These are phyloP conservation scores for Leishmania major DNA, from an alignment of 208 protist species.

Conservation along the genomic window DNA sequence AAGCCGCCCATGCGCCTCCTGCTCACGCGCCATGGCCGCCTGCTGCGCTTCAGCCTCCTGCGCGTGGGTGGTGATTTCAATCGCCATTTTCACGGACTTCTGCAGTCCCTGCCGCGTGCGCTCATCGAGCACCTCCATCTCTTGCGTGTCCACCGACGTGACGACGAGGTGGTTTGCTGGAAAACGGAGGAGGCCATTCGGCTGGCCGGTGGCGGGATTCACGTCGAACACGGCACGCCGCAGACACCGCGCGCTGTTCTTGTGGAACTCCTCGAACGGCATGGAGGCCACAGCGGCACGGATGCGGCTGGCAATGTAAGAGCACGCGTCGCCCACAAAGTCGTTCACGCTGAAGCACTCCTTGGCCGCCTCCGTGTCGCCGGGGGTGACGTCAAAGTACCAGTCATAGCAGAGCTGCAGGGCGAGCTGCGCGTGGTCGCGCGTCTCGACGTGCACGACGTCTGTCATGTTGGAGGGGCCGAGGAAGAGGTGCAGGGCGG, in stretches of 20 bases:
- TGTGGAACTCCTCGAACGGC: constrained; percentile 92
- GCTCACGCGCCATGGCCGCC: constrained; percentile 89
- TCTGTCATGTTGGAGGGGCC: constrained; percentile 96
- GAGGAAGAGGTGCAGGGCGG: constrained; percentile 83
- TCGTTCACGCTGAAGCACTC: constrained; percentile 84
- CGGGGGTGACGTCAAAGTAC: constrained; percentile 81
- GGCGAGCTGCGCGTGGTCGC: constrained; percentile 86
- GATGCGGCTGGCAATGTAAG: constrained; percentile 84
- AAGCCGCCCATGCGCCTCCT: constrained; percentile 89
- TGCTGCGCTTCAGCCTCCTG: constrained; percentile 94
- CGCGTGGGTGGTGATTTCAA: constrained; percentile 96
- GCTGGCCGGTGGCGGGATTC: constrained; percentile 48
- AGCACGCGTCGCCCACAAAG: constrained; percentile 88
- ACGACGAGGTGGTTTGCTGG: constrained; percentile 92
- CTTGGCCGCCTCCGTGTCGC: constrained; percentile 50
- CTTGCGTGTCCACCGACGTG: constrained; percentile 95
- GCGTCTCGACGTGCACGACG: constrained; percentile 90
- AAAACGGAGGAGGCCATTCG: constrained; percentile 81
- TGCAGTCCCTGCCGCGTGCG: constrained; percentile 94
- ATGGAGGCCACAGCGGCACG: constrained; percentile 76
- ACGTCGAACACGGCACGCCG: constrained; percentile 85
- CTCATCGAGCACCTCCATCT: constrained; percentile 94
- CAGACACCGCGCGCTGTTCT: constrained; percentile 62
- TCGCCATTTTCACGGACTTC: constrained; percentile 96
- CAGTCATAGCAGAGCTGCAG: constrained; percentile 91